phyloP scores from a whole-genome alignment of 495 filamentous ascomycete species.

The Penicillium silybi region DNA sequence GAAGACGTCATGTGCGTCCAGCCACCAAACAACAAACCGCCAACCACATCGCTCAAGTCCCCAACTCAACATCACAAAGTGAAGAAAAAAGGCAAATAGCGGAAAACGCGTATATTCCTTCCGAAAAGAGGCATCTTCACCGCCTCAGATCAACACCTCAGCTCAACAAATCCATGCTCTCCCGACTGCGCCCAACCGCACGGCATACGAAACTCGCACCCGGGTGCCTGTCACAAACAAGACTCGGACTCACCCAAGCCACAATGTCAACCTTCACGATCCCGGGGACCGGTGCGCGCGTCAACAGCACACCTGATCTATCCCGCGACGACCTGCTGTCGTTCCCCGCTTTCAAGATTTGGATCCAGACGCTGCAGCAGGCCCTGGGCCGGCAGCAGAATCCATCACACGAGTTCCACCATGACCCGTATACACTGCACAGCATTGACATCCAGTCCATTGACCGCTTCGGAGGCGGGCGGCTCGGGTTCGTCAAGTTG shows the following conservation, averaged over 20 bases:
- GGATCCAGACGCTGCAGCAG: constrained; percentile 63
- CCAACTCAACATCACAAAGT: neutral
- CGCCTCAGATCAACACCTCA: neutral
- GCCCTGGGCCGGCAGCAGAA: constrained; percentile 61
- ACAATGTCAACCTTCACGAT: constrained; percentile 21
- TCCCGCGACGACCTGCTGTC: constrained; percentile 58
- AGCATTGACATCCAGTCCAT: constrained; percentile 68
- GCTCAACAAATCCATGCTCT: constrained; percentile 5
- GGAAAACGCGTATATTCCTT: neutral
- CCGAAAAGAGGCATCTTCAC: neutral
- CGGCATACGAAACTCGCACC: constrained; percentile 4
- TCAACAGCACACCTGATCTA: constrained; percentile 58
- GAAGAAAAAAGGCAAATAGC: neutral
- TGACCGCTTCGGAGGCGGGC: constrained; percentile 62
- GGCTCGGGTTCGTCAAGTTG: constrained; percentile 78
- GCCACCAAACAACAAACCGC: neutral
- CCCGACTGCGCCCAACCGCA: constrained; percentile 6
- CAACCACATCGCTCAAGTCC: neutral
- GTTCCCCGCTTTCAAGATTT: constrained; percentile 70
- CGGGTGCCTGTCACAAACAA: neutral
- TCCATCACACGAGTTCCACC: constrained; percentile 64
- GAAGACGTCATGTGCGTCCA: neutral
- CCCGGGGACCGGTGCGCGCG: constrained; percentile 28
- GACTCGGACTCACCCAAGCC: neutral
- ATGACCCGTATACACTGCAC: constrained; percentile 64